Base-by-base conservation (phyloP, 2,329 filamentous ascomycete genomes). In the Cladosporium colombiae region DNA sequence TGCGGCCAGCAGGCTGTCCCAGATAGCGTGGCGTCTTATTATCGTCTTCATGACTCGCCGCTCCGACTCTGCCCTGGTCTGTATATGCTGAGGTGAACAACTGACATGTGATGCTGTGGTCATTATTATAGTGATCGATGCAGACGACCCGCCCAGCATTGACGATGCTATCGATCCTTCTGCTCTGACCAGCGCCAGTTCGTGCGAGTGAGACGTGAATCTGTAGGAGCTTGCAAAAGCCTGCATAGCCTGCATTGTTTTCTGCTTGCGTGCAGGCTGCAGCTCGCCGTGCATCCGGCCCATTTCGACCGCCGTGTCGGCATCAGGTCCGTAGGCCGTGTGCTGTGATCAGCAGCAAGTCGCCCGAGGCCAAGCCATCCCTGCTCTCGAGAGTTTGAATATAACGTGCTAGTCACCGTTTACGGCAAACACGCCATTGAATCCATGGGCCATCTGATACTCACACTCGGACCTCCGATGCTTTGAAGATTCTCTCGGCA, bases 21-120 rank as follows among this genome's bases (percentile, higher is more conserved):
- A 62, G 61, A 63, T 56, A 56, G 61, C 61, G 61, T 63, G 61
- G 61, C 61, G 61, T 63, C n/a, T 55, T 63, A 63, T 56, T 63
- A 63, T 63, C 61, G 61, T 56, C 35, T 21, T 44, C 35, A 53
- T 63, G 61, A 63, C 61, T 63, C 61, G 61, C 61, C 27, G 29
- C 50, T 27, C 50, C 61, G 61, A 31, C 50, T 33, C 31, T 62
- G 46, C 52, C 52, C 52, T 55, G 21, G 29, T 55, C 52, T 55
- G 58, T 49, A 50, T 14, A 27, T 55, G 52, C 52, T 53, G 52
- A 33, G 18, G 10, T 33, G 49, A 52, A 29, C 49, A 10, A n/a
- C 40, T 3, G n/a, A 18, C 40, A 46, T 23, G n/a, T 23, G 40
- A 46, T n/a, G 14, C n/a, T 7, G 37, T 44, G 16, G 37, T 10